Evolutionary conservation across 306 rosid genomes (phyloP), one percentile per base, ranked within the genome.

Genomic region (Purshia tridentata): DNA sequence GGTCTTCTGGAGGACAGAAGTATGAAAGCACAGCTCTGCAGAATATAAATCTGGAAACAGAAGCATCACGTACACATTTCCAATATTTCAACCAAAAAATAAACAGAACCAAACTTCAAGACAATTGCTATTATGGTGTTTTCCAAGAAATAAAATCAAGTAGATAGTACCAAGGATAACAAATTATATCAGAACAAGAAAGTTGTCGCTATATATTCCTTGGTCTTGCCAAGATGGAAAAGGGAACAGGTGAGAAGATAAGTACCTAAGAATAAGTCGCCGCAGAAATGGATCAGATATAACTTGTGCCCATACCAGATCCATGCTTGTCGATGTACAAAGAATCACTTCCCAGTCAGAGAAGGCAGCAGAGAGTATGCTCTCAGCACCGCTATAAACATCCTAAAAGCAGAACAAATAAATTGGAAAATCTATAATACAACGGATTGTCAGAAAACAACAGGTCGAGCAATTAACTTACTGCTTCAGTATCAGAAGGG

Each of bases 261-360:
- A 20, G 61, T 84, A 91, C 99, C 98, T 95, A 59, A 95, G 80
- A 73, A 95, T 86, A 76, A 95, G 93, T 62, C 98, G 92, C 41
- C 99, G 88, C 67, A 95, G 77, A 83, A 95, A 88, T 11, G 94
- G 93, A 81, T 95, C 99, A 14, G 80, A 72, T 60, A 95, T 78
- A 68, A 95, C 88, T 85, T 95, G 99, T 52, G 90, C 98, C 99
- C 99, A 92, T 61, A 88, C 98, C 76, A 95, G 81, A 90, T 91
- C 85, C 84, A 95, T 82, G 82, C 65, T 82, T 70, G 86, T 88
- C 70, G 96, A 81, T 52, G 87, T 84, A 84, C 97, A 90, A 39
- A 95, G 89, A 76, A 81, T 86, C 70, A 82, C 84, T 88, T 95
- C 99, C 99, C 97, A 95, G 84, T 91, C 89, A 41, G 93, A 78